phyloP scores from a whole-genome alignment of 2,329 filamentous ascomycete species.

The Didymella keratinophila region DNA sequence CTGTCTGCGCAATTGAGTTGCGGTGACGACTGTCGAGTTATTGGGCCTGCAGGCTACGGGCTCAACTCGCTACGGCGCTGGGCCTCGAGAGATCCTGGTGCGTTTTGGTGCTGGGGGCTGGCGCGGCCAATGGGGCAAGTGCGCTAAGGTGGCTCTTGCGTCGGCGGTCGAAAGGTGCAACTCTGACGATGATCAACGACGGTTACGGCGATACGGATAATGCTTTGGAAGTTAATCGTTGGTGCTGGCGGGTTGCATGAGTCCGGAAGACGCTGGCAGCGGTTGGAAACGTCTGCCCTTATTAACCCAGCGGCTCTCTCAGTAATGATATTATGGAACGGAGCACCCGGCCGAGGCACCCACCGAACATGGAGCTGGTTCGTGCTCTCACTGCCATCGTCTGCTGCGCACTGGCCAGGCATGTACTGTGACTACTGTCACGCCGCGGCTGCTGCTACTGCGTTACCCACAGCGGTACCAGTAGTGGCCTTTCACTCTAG shows the following conservation, averaged over 20 bases:
- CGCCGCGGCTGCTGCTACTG: conserved; percentile 14
- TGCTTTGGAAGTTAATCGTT: not conserved
- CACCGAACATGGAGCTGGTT: too few relatives aligned
- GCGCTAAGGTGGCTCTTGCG: conserved; percentile 36
- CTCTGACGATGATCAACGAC: conserved; percentile 32
- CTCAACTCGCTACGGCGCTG: conserved; percentile 19
- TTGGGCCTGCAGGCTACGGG: conserved; percentile 23
- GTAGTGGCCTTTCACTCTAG: not conserved
- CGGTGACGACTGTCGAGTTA: conserved; percentile 36
- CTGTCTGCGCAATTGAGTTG: conserved; percentile 23
- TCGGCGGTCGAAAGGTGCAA: conserved; percentile 35
- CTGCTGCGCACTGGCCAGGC: not conserved
- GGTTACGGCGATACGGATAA: not conserved
- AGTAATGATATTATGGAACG: conserved; percentile 5
- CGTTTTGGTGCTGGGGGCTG: conserved; percentile 26
- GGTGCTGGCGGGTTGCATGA: not conserved
- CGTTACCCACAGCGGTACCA: conserved; percentile 11
- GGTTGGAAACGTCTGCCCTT: conserved; percentile 7
- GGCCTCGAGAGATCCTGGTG: conserved; percentile 30
- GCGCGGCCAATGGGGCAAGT: conserved; percentile 30
- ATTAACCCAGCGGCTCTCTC: not conserved
- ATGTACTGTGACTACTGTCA: conserved; percentile 15
- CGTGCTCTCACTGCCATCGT: not conserved
- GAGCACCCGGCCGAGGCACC: conserved; percentile 14
- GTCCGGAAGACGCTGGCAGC: not conserved